phyloP scores from a whole-genome alignment of 208 protist species.

The Naegleria gruberi region DNA sequence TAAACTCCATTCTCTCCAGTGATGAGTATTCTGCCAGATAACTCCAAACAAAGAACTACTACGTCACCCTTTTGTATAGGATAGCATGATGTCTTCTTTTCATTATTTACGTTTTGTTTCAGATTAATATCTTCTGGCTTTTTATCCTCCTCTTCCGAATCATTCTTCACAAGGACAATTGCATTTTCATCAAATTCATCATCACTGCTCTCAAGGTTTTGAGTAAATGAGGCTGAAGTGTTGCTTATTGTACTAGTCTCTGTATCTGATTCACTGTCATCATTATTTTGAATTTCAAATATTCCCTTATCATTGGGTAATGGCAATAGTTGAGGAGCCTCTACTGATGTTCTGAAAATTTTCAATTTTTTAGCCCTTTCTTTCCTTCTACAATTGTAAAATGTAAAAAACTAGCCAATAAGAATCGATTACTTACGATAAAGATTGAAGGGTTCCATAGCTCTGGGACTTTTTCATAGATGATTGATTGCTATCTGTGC shows the following conservation, averaged over 20 bases:
- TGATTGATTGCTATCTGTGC: background rate
- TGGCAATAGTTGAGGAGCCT: background rate
- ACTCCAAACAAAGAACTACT: background rate
- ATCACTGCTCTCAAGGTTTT: too few relatives aligned
- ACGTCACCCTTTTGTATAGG: background rate
- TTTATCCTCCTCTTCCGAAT: background rate
- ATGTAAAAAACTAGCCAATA: background rate
- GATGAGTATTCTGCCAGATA: background rate
- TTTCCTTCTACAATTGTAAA: background rate
- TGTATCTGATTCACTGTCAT: background rate
- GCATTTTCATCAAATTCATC: background rate
- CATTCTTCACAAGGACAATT: background rate
- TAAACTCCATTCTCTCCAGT: constrained; percentile 5
- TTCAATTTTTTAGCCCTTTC: background rate
- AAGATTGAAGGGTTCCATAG: background rate
- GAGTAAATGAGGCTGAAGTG: too few relatives aligned
- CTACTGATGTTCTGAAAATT: background rate
- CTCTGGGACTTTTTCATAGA: background rate
- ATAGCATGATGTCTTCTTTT: background rate
- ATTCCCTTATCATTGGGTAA: background rate
- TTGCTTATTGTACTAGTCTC: too few relatives aligned
- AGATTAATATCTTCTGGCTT: background rate
- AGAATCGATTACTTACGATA: background rate
- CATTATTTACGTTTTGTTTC: background rate
- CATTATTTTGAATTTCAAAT: background rate